These are phyloP conservation scores for Cordyceps farinosa DNA, from an alignment of 2,329 filamentous ascomycete species.

Conservation along the genomic window DNA sequence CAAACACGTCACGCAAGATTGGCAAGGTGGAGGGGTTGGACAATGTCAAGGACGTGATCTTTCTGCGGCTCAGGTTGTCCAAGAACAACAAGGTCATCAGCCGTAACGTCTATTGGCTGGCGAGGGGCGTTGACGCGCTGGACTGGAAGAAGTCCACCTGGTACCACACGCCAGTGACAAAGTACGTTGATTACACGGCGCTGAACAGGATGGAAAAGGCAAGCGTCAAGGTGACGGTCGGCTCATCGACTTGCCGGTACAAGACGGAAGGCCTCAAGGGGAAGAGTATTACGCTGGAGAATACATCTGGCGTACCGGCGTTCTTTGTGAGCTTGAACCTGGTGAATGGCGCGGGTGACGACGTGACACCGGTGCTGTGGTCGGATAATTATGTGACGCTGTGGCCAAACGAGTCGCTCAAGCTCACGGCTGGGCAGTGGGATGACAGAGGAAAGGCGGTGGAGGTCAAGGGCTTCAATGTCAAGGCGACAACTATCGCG, in stretches of 20 bases:
- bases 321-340: conserved; percentile 55
- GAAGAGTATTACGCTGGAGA: conserved; percentile 43
- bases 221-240: conserved; percentile 30
- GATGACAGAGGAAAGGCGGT: conserved; percentile 17
- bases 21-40: conserved; percentile 24
- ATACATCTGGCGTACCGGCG: conserved; percentile 49
- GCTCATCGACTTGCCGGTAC: conserved; percentile 7
- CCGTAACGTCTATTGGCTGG: conserved; percentile 60
- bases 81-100: conserved; percentile 39
- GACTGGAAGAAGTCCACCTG: conserved; percentile 56
- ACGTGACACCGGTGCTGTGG: conserved; percentile 53
- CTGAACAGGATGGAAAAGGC: conserved; percentile 40
- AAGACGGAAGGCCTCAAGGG: conserved; percentile 17
- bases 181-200: conserved; percentile 34
- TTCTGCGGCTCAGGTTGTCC: conserved; percentile 48
- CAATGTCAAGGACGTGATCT: conserved; percentile 40
- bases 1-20: conserved; percentile 40
- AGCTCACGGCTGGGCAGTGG: conserved; percentile 21
- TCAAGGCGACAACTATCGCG: conserved; percentile 1
- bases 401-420: conserved; percentile 51
- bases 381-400: conserved; percentile 62
- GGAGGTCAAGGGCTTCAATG: conserved; percentile 20
- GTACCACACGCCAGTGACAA: conserved; percentile 50
- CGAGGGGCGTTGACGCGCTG: conserved; percentile 43
- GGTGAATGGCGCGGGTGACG: conserved; percentile 39